Percentiles rank a stretch among this genome's conserved stretches.
Evolutionary conservation across 139 green algal species (phyloP).

Genomic region (Chlamydomonas sp.): DNA sequence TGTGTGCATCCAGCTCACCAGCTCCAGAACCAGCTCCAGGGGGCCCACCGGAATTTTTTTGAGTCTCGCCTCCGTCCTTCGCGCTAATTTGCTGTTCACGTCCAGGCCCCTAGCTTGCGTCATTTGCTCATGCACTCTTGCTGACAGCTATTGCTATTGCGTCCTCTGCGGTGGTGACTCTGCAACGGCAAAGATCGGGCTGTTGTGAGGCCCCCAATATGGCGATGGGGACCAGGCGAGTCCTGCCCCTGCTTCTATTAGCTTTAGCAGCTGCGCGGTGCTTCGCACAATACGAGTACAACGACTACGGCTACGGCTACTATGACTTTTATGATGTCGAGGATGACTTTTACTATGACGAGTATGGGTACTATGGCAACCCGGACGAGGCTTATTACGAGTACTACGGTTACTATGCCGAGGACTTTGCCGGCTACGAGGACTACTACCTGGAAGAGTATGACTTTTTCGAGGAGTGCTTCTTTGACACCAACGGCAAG

Average conservation of each 20-base stretch:
- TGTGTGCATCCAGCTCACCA: too few relatives aligned
- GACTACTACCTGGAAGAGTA: conserved; percentile 62
- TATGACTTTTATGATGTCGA: conserved; percentile 38
- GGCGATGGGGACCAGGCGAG: not conserved
- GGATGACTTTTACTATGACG: conserved; percentile 47
- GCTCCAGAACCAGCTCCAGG: too few relatives aligned
- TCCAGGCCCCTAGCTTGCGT: too few relatives aligned
- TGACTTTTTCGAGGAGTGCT: conserved; percentile 61
- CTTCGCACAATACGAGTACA: conserved; percentile 29
- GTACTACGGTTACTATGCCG: conserved; percentile 57
- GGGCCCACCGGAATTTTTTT: too few relatives aligned
- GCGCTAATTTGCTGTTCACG: too few relatives aligned
- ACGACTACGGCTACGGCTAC: conserved; percentile 36
- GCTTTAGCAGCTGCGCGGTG: conserved; percentile 14
- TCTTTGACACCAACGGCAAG: conserved; percentile 47
- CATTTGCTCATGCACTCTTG: too few relatives aligned
- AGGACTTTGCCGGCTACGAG: conserved; percentile 54
- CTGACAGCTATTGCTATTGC: too few relatives aligned
- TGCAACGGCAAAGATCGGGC: too few relatives aligned
- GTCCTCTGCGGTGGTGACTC: too few relatives aligned
- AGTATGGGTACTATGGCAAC: conserved; percentile 53
- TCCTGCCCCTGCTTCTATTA: conserved; percentile 5
- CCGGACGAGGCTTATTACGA: conserved; percentile 54
- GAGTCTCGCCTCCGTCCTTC: too few relatives aligned
- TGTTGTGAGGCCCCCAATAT: too few relatives aligned